Evolutionary conservation across 2,329 filamentous ascomycete species (phyloP), one percentile per base, ranked within the genome.

Genomic region (Fusarium goolgardi): DNA sequence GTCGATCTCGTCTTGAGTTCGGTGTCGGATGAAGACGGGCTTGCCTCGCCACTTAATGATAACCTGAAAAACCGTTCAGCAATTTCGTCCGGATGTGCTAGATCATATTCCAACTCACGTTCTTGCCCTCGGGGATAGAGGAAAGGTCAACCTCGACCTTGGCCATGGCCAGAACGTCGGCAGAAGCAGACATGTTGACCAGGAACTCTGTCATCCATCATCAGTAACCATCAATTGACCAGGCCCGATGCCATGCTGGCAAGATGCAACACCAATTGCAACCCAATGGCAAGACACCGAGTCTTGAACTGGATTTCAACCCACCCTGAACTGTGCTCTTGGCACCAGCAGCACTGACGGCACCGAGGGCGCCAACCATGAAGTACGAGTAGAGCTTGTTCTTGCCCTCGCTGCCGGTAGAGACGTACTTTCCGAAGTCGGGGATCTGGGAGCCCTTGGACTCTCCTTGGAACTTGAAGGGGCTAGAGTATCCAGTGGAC

Each of bases 11-110:
- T 87, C 86, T 77, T 89, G 83, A 75, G 96, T 99, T 79, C 96
- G 93, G 91, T 99, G 96, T 82, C 96, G 94, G 89, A 99, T 94
- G 87, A 99, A 99, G 81, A 99, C 94, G 81, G 96, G 96, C 92
- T 99, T 99, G 81, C 96, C 96, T 87, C 96, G 92, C 96, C 96
- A 99, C 87, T 99, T 99, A 88, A 99, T 97, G 82, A 99, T 96
- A 81, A 99, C 91, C 91, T 94, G 77, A 39, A 35, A 20, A 53
- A 23, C 46, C 45, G 12, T 55, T 64, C 35, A 67, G 55, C 25
- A 29, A 56, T 40, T 47, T n/a, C 39, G 31, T 40, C 8, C 41
- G 27, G 18, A 40, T 56, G 8, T 59, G 27, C 32, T 47, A 45
- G 41, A 27, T 31, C 23, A 40, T 64, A 54, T 59, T 29, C 55